Conservation (phyloP, 805 yeast species). For the Yamadazyma endophytica region DNA sequence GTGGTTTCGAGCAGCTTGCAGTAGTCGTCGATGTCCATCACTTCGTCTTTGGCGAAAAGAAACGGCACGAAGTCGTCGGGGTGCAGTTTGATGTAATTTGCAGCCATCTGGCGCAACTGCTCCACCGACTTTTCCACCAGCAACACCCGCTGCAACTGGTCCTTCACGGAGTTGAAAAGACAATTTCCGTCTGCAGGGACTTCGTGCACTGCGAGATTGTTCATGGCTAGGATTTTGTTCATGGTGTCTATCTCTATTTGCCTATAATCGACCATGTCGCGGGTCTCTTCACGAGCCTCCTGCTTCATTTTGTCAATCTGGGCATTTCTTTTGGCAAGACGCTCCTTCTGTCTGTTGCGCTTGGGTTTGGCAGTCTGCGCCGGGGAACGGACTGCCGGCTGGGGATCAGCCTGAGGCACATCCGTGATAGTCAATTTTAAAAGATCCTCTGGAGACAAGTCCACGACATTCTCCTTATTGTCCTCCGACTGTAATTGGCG, state of each 20-base stretch:
- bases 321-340: constrained; percentile 71
- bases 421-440: constrained; percentile 4
- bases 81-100: constrained; percentile 58
- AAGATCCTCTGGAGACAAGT: constrained; percentile 6
- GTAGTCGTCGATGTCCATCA: constrained; percentile 65
- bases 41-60: constrained; percentile 68
- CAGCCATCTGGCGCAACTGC: constrained; percentile 62
- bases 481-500: no score
- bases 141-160: constrained; percentile 64
- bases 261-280: constrained; percentile 56
- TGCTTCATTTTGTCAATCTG: constrained; percentile 56
- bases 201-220: constrained; percentile 55
- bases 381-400: constrained; percentile 1
- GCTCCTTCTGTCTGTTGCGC: constrained; percentile 82
- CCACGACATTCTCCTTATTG: no score
- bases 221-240: constrained; percentile 45
- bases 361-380: constrained; percentile 22
- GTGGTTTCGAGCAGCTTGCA: constrained; percentile 66
- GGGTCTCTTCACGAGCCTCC: constrained; percentile 73
- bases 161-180: constrained; percentile 78
- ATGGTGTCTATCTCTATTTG: constrained; percentile 70
- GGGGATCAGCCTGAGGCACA: constrained; percentile 1
- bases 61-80: constrained; percentile 76
- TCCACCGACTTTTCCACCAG: constrained; percentile 29
- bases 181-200: constrained; percentile 94